Base-by-base conservation (phyloP, 1,284 basidiomycete genomes). In the Earliella scabrosa region DNA sequence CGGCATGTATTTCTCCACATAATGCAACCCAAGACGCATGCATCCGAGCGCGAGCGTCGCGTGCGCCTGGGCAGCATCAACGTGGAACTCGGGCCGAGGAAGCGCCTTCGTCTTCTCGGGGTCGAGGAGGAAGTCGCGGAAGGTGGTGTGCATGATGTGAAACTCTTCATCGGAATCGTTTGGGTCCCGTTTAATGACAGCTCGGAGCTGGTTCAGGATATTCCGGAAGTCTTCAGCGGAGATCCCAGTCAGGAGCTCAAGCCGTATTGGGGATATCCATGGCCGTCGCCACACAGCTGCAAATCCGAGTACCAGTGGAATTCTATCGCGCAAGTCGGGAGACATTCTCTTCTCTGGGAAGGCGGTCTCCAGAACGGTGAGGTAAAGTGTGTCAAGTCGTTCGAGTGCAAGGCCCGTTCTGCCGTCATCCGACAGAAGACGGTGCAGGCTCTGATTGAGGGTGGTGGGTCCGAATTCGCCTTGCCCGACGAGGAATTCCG, bases 61-160 rank as follows among this genome's bases (percentile, higher is more conserved):
- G n/a, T n/a, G n/a, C n/a, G n/a, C n/a, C n/a, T n/a, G n/a, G n/a
- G n/a, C n/a, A n/a, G n/a, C n/a, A n/a, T n/a, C n/a, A n/a, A n/a
- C n/a, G n/a, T n/a, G n/a, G n/a, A n/a, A n/a, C n/a, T n/a, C n/a
- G n/a, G n/a, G n/a, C n/a, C n/a, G n/a, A n/a, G n/a, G n/a, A n/a
- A n/a, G n/a, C n/a, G n/a, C n/a, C n/a, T n/a, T n/a, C n/a, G n/a
- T n/a, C n/a, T n/a, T n/a, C n/a, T n/a, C n/a, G n/a, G n/a, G n/a
- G n/a, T n/a, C n/a, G n/a, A n/a, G n/a, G 34, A 61, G 50, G 36
- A 61, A 61, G 18, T 46, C 55, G 21, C 41, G 32, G 46, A 61
- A 55, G 23, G 56, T 54, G 10, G 47, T 55, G 26, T 57, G 55
- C 21, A 49, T 16, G 7, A 49, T 45, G 21, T 49, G 48, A 36